Percentiles rank a stretch among this genome's conserved stretches.
phyloP scores from a whole-genome alignment of 305 asterid genomes.

The Plantago rigida region DNA sequence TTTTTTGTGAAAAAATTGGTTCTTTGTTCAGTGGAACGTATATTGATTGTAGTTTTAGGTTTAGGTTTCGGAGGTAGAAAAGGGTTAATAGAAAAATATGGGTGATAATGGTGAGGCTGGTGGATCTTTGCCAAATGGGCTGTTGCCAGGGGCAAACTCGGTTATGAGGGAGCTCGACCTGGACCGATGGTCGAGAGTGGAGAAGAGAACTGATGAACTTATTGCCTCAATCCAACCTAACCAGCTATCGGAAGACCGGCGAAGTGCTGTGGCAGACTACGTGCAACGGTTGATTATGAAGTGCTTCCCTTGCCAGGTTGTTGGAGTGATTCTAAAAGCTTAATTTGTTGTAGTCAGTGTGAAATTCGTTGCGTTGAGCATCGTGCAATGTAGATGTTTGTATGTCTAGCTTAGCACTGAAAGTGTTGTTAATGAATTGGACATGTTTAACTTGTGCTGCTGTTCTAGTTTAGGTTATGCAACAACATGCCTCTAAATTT shows the following conservation, averaged over 20 bases:
- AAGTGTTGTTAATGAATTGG: conserved; percentile 3
- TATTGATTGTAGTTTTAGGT: conserved; percentile 8
- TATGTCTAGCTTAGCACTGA: conserved; percentile 5
- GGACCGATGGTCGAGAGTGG: conserved; percentile 78
- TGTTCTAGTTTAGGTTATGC: conserved; percentile 13
- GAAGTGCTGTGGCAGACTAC: conserved; percentile 83
- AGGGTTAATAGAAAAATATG: conserved; percentile 35
- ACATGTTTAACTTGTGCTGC: conserved; percentile 1
- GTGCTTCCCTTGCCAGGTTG: conserved; percentile 94
- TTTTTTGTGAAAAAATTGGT: background rate
- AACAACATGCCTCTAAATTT: background rate
- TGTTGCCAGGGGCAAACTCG: conserved; percentile 62
- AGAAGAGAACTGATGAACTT: conserved; percentile 85
- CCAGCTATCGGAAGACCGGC: conserved; percentile 67
- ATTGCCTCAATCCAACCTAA: conserved; percentile 86
- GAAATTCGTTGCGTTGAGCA: background rate
- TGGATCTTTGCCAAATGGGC: conserved; percentile 67
- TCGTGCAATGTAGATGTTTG: conserved; percentile 16
- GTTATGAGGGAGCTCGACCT: conserved; percentile 49
- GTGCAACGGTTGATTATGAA: conserved; percentile 69
- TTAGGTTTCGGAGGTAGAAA: conserved; percentile 17
- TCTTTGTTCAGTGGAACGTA: background rate
- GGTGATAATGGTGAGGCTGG: conserved; percentile 73
- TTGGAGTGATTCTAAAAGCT: conserved; percentile 19
- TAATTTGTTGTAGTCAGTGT: background rate